These are phyloP conservation scores for Cystobasidiopsis lactophilus DNA, from an alignment of 768 basidiomycete genomes.

Conservation along the genomic window DNA sequence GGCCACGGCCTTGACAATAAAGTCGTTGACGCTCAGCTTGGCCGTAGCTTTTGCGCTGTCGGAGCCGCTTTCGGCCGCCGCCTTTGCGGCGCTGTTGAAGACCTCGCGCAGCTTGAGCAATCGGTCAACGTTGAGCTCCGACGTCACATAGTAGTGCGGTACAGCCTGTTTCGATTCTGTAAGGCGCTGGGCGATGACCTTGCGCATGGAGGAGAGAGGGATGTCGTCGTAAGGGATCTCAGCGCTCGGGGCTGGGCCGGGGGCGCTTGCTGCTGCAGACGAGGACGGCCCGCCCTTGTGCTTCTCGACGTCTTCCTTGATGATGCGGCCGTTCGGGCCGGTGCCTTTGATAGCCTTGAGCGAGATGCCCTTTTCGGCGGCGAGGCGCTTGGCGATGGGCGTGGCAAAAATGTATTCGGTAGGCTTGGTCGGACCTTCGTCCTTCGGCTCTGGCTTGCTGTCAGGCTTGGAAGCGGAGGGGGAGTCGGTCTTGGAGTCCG, in stretches of 20 bases:
- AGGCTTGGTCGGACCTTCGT: conserved; percentile 13
- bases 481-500: conserved; percentile 11
- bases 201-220: conserved; percentile 83
- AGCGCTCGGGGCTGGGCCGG: conserved; percentile 28
- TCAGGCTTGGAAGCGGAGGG: conserved; percentile 18
- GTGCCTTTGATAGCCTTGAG: conserved; percentile 72
- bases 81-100: conserved; percentile 50
- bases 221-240: conserved; percentile 49
- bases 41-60: conserved; percentile 32
- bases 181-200: conserved; percentile 71
- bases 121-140: conserved; percentile 91
- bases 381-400: conserved; percentile 91
- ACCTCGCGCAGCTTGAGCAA: conserved; percentile 79
- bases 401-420: conserved; percentile 81
- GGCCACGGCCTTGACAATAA: conserved; percentile 81
- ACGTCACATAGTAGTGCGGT: conserved; percentile 94
- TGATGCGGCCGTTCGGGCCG: conserved; percentile 80
- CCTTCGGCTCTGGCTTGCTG: conserved; percentile 5
- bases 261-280: conserved; percentile 17
- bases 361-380: conserved; percentile 79
- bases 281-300: conserved; percentile 36
- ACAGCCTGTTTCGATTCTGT: conserved; percentile 78
- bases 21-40: conserved; percentile 94
- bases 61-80: conserved; percentile 38
- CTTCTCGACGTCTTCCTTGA: conserved; percentile 82